Evolutionary conservation across 1,284 basidiomycete genomes (phyloP).

Genomic region (Microbotryum silenes-acaulis): DNA sequence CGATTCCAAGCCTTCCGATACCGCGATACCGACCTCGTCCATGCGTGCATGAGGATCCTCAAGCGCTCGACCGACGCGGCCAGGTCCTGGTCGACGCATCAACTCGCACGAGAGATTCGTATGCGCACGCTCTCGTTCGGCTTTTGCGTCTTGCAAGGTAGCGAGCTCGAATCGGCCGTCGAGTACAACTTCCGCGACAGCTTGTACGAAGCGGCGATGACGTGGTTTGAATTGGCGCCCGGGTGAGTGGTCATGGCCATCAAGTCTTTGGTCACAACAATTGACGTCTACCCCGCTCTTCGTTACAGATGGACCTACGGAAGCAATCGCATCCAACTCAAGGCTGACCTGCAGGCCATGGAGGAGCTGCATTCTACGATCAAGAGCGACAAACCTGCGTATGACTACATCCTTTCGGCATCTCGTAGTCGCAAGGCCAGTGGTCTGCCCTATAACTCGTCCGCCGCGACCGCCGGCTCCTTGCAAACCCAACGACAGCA

Average conservation of each 20-base stretch:
- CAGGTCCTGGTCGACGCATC: constrained; percentile 77
- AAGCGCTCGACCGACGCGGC: constrained; percentile 63
- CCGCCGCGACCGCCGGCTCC: constrained; percentile 25
- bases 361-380: constrained; percentile 48
- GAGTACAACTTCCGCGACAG: constrained; percentile 69
- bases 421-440: constrained; percentile 32
- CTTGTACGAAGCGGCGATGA: constrained; percentile 71
- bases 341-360: constrained; percentile 77
- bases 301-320: constrained; percentile 80
- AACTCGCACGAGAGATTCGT: constrained; percentile 78
- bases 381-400: constrained; percentile 31
- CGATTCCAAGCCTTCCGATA: constrained; percentile 90
- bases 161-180: constrained; percentile 72
- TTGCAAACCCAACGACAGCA: constrained; percentile 59
- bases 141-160: constrained; percentile 84
- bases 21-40: constrained; percentile 72
- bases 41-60: constrained; percentile 75
- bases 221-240: constrained; percentile 85
- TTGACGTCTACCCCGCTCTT: background rate
- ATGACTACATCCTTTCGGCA: constrained; percentile 23
- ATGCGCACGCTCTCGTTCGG: constrained; percentile 87
- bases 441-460: constrained; percentile 27
- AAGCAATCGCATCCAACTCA: constrained; percentile 78
- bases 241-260: constrained; percentile 52
- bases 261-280: too few relatives aligned